Conservation (phyloP, 1,139 yeast genomes). For the Zygosaccharomyces sapae region DNA sequence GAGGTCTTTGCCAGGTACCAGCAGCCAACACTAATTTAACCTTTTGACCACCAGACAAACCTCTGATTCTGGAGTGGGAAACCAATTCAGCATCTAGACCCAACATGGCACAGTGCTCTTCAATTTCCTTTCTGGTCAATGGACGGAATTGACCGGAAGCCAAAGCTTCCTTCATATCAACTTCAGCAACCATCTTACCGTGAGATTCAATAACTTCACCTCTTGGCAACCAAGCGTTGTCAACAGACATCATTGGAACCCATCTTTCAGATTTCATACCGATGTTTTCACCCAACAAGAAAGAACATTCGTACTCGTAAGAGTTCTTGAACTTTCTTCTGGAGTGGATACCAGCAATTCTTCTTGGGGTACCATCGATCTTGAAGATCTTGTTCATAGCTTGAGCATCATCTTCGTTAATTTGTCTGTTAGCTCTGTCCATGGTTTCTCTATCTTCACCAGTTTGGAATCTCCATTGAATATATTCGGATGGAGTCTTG, state of each 20-base stretch:
- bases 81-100: slow-evolving; percentile 99
- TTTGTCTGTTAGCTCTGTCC: slow-evolving; percentile 99
- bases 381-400: slow-evolving; percentile 99
- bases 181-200: slow-evolving; percentile 99
- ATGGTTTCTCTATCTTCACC: slow-evolving; percentile 99
- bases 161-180: slow-evolving; percentile 99
- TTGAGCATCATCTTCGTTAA: slow-evolving; percentile 93
- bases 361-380: slow-evolving; percentile 97
- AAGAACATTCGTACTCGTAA: slow-evolving; percentile 98
- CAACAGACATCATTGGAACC: slow-evolving; percentile 99
- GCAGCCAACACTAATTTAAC: slow-evolving; percentile 99
- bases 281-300: slow-evolving; percentile 93
- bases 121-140: slow-evolving; percentile 98
- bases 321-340: slow-evolving; percentile 99
- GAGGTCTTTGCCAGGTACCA: slow-evolving; percentile 99
- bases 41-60: slow-evolving; percentile 99
- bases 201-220: slow-evolving; percentile 98
- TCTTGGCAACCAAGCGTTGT: slow-evolving; percentile 99
- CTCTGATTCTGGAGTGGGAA: slow-evolving; percentile 99
- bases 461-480: slow-evolving; percentile 99
- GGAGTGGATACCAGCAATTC: slow-evolving; percentile 89
- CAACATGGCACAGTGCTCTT: slow-evolving; percentile 96
- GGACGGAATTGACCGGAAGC: slow-evolving; percentile 99
- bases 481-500: slow-evolving; percentile 99
- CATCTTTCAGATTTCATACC: slow-evolving; percentile 99